Conservation (phyloP, 2,329 filamentous ascomycete genomes). For the Penicillium palitans region DNA sequence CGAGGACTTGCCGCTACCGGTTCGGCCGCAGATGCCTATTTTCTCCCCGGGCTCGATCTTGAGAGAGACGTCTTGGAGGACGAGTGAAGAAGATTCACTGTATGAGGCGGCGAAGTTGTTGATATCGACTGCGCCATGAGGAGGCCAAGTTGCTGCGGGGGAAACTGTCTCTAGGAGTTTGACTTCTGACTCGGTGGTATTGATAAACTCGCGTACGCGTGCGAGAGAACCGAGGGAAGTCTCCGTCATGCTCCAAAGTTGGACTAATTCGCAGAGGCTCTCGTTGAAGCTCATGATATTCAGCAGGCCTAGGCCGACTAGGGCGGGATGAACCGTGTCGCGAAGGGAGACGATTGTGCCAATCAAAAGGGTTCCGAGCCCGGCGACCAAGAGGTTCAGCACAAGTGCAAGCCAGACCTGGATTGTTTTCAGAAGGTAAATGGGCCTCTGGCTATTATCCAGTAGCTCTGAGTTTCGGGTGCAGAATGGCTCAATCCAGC, state of each 20-base stretch:
- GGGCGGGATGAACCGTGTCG: neutral
- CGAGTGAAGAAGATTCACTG: neutral
- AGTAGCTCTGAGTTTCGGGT: neutral
- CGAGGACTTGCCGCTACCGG: neutral
- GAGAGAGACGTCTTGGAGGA: neutral
- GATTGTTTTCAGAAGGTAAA: neutral
- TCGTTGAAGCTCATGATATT: neutral
- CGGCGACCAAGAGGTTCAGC: neutral
- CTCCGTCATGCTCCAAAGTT: neutral
- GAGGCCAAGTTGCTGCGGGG: neutral
- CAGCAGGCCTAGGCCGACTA: neutral
- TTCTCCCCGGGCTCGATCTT: neutral
- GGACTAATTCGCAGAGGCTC: neutral
- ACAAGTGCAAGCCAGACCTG: neutral
- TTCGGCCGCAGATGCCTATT: neutral
- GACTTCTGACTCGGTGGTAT: neutral
- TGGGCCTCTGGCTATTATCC: neutral
- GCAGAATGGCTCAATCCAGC: neutral
- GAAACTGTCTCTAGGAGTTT: neutral
- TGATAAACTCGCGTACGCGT: neutral
- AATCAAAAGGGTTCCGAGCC: neutral
- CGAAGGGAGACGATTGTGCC: neutral
- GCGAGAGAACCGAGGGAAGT: neutral
- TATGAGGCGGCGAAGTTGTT: neutral
- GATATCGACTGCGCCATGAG: neutral